Evolutionary conservation across 2,329 filamentous ascomycete genomes (phyloP).

Genomic region (Pseudogymnoascus sp.): DNA sequence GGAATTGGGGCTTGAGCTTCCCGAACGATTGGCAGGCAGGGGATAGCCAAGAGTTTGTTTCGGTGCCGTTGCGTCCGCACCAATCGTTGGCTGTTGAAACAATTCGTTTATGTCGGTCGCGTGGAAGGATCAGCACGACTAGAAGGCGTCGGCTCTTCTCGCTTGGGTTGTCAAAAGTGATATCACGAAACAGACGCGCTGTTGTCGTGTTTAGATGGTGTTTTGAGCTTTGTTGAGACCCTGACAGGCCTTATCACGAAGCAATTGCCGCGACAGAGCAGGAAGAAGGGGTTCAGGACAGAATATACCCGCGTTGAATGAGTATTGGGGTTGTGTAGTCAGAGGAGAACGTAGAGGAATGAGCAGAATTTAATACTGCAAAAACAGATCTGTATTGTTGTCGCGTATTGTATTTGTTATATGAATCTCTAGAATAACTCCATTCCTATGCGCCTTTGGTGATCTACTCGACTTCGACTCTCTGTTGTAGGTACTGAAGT

Average conservation of each 20-base stretch:
- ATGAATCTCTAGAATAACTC: no score
- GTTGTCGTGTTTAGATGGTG: constrained; percentile 1
- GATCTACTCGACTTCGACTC: no score
- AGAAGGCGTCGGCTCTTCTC: constrained; percentile 2
- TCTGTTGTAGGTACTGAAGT: no score
- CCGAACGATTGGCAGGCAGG: neutral
- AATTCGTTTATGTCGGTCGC: neutral
- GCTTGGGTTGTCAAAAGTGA: neutral
- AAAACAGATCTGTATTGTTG: neutral
- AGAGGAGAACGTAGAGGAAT: neutral
- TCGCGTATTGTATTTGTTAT: no score
- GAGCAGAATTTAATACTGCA: neutral
- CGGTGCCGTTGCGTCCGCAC: neutral
- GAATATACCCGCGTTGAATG: neutral
- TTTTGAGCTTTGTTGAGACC: neutral
- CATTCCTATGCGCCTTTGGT: no score
- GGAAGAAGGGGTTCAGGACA: neutral
- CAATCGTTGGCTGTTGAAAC: constrained; percentile 10
- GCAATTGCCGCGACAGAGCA: neutral
- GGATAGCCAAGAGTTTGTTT: constrained; percentile 2
- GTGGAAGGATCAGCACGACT: constrained; percentile 2
- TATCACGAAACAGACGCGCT: constrained; percentile 9
- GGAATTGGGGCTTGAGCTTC: neutral
- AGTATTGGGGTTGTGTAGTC: neutral
- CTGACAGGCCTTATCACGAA: neutral